A percentile compares a stretch with the other conserved stretches of the same genome.
Evolutionary conservation across 768 basidiomycete genomes (phyloP).

Genomic region (Filobasidium wieringae): DNA sequence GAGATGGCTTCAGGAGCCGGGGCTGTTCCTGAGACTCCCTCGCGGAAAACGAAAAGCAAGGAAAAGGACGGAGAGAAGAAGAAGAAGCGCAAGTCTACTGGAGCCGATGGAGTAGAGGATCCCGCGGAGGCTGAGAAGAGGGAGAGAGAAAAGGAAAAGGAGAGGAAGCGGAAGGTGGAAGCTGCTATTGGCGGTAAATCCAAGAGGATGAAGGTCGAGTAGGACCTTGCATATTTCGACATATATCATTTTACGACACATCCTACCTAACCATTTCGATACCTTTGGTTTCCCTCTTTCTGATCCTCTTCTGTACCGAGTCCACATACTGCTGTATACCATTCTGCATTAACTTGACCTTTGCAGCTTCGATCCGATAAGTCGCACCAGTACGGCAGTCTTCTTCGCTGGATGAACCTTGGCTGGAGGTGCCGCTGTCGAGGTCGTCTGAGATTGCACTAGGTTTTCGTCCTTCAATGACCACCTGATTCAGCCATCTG

Average conservation of each 20-base stretch:
- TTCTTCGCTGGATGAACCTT: slow-evolving; percentile 14
- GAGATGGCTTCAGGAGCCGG: background rate
- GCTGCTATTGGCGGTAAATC: background rate
- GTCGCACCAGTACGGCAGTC: slow-evolving; percentile 22
- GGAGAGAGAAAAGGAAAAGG: background rate
- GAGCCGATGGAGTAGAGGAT: background rate
- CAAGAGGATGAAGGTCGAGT: background rate
- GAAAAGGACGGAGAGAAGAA: background rate
- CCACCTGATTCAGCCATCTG: slow-evolving; percentile 29
- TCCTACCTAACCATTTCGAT: background rate
- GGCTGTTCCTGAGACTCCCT: background rate
- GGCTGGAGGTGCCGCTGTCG: slow-evolving; percentile 22
- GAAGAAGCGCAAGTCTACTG: background rate
- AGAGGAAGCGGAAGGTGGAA: background rate
- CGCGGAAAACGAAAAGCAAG: background rate
- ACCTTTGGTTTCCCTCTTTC: slow-evolving; percentile 3
- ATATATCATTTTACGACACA: background rate
- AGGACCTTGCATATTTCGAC: background rate
- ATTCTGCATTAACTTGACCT: slow-evolving; percentile 25
- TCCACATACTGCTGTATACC: slow-evolving; percentile 37
- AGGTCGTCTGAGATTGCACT: slow-evolving; percentile 23
- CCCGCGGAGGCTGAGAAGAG: background rate
- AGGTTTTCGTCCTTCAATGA: slow-evolving; percentile 24
- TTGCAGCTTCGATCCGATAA: slow-evolving; percentile 25
- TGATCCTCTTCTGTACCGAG: slow-evolving; percentile 27